phyloP scores from a whole-genome alignment of 192 early-diverging fungal genomes.

The Lobosporangium transversale region DNA sequence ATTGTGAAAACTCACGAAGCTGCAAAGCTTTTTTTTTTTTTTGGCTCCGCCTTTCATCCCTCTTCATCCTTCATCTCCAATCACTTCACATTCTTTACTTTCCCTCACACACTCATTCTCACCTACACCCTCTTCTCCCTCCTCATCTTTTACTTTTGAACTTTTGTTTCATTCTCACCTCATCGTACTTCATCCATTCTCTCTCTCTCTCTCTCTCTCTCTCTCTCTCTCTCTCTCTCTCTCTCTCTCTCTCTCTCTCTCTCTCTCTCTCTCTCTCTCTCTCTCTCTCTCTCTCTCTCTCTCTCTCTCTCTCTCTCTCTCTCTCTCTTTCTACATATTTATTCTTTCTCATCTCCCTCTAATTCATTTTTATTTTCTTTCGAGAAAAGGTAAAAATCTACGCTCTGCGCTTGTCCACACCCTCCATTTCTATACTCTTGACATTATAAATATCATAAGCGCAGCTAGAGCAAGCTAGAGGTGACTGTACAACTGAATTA shows the following conservation, averaged over 20 bases:
- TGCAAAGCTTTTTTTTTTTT: conserved; percentile 1
- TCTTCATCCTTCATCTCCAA: neutral
- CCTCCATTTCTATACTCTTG: too few relatives aligned
- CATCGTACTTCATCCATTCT: neutral
- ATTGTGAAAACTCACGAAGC: too few relatives aligned
- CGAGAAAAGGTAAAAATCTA: too few relatives aligned
- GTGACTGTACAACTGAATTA: too few relatives aligned
- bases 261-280: neutral
- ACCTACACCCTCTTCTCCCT: neutral
- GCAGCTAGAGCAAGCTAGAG: too few relatives aligned
- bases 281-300: neutral
- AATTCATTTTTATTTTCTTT: too few relatives aligned
- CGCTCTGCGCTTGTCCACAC: too few relatives aligned
- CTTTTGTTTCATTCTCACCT: neutral
- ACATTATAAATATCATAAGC: too few relatives aligned
- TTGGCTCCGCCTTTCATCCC: neutral
- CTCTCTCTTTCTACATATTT: too few relatives aligned
- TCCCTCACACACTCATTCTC: too few relatives aligned
- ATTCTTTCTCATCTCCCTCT: too few relatives aligned
- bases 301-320: neutral
- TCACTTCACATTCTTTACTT: too few relatives aligned
- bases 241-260: neutral
- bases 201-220: neutral
- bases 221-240: neutral
- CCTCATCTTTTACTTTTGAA: neutral